These are phyloP conservation scores for Picochlorum sp. DNA, from an alignment of 139 green algal species.

Conservation along the genomic window DNA sequence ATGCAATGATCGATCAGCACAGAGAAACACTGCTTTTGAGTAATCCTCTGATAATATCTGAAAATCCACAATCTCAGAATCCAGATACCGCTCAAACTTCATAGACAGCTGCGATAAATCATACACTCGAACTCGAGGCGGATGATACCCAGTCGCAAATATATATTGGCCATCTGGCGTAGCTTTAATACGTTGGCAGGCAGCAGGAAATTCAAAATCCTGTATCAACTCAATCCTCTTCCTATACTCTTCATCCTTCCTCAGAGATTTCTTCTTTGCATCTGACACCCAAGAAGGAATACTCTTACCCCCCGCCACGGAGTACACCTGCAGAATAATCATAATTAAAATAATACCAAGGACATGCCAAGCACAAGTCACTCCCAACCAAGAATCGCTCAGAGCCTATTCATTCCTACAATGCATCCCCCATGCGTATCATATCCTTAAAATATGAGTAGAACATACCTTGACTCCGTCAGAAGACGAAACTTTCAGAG, in stretches of 20 bases:
- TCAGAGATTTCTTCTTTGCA: slow-evolving; percentile 71
- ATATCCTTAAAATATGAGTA: not conserved
- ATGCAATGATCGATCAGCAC: slow-evolving; percentile 67
- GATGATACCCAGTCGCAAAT: slow-evolving; percentile 75
- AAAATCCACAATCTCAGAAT: slow-evolving; percentile 92
- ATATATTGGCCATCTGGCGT: slow-evolving; percentile 81
- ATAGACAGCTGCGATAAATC: slow-evolving; percentile 87
- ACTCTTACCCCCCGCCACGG: slow-evolving; percentile 73
- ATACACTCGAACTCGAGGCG: slow-evolving; percentile 63
- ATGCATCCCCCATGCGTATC: not conserved
- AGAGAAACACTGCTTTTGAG: slow-evolving; percentile 90
- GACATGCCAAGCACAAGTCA: too few relatives aligned
- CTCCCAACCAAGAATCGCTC: not conserved
- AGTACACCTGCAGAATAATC: slow-evolving; percentile 66
- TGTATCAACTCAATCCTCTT: slow-evolving; percentile 75
- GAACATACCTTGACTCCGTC: slow-evolving; percentile 55
- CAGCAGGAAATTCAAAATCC: slow-evolving; percentile 79
- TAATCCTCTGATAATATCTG: slow-evolving; percentile 90
- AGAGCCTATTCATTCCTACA: too few relatives aligned
- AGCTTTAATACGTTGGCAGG: slow-evolving; percentile 76
- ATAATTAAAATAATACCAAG: too few relatives aligned
- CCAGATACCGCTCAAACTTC: slow-evolving; percentile 95
- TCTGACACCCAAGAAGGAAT: slow-evolving; percentile 84
- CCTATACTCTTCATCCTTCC: slow-evolving; percentile 75
- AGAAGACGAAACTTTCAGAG: slow-evolving; percentile 68